Evolutionary conservation across 805 yeast species (phyloP), one percentile per base, ranked within the genome.

Genomic region (Cyberlindnera saturnus): DNA sequence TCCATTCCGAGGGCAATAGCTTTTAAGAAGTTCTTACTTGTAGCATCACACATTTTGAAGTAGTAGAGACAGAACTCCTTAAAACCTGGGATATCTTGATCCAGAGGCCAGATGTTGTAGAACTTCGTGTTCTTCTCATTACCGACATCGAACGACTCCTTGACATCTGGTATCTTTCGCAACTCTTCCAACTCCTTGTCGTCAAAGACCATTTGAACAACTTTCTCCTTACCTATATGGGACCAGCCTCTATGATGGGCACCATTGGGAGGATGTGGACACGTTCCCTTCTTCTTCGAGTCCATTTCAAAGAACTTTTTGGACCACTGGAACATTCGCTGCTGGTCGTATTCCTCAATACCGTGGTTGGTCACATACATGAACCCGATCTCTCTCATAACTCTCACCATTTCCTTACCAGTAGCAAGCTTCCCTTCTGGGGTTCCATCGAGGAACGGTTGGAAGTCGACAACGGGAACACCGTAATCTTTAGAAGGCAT

Each of bases 201-300:
- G 28, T 49, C 53, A 41, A 53, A 55, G 1, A 58, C 59, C 53
- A 57, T 51, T 45, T 58, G 62, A 13, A 53, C 55, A 5, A 56
- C 61, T 33, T 58, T 58, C 41, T 58, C 61, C 39, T 53, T 54
- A 3, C 62, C 60, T 3, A 58, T 19, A 9, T 41, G 39, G 11
- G 61, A 56, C 52, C 56, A 58, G 5, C 62, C 62, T 23, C 61
- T 43, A 36, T 58, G 61, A 44, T 58, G 59, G 3, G 53, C 56
- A 14, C 60, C 58, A 28, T 45, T 43, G 5, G 32, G 28, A 19
- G 62, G 62, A 34, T 57, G 62, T n/a, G 56, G 49, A 39, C 60
- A 55, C 43, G 50, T 55, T 39, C 28, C 37, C 46, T 57, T 57
- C 33, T 43, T 30, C 9, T 41, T 44, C 3, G 29, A 11, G 6